Evolutionary conservation across 2,329 filamentous ascomycete species (phyloP), one percentile per base, ranked within the genome.

Genomic region (Biscogniauxia mediterranea): DNA sequence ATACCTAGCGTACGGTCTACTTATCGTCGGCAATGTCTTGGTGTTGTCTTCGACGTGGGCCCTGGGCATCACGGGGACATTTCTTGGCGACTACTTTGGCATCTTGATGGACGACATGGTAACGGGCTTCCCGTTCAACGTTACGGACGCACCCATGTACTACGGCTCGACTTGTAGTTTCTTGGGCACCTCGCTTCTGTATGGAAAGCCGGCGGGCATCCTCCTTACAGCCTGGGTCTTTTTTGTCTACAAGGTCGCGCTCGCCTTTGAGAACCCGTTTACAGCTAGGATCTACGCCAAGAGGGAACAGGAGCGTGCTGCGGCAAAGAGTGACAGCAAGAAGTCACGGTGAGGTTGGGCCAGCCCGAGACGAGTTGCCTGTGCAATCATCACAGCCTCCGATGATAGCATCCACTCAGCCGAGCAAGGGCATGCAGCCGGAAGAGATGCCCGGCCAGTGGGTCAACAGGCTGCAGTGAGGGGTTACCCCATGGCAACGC

Each of bases 81-180:
- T 97, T 75, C 83, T 99, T 42, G 95, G 95, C 69, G 95, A 99
- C 81, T 99, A 99, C 83, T 99, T 98, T 75, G 95, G 95, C 69
- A 97, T 98, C 75, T 83, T 99, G 67, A 96, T 97, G 93, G 94
- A 98, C 74, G 81, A 89, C 68, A 94, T 94, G 71, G 93, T 99
- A 57, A 96, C 93, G 13, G 90, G 91, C 15, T 99, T 99, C 75
- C 95, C 95, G 2, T 99, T 99, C 84, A 98, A 91, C 77, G 84
- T 98, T 63, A 93, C 89, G 58, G 86, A 87, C 67, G 90, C 92
- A 57, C 95, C 95, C 64, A 99, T 99, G 95, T 99, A 99, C 82
- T 91, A 93, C 80, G 95, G 95, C 61, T 92, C 89, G 64, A 95
- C 94, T 23, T 83, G 96, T 84, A 94, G 90, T 79, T 99, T 99